These are phyloP conservation scores for Nymphaea colorata DNA, from an alignment of 164 flowering plant genomes.

Conservation along the genomic window DNA sequence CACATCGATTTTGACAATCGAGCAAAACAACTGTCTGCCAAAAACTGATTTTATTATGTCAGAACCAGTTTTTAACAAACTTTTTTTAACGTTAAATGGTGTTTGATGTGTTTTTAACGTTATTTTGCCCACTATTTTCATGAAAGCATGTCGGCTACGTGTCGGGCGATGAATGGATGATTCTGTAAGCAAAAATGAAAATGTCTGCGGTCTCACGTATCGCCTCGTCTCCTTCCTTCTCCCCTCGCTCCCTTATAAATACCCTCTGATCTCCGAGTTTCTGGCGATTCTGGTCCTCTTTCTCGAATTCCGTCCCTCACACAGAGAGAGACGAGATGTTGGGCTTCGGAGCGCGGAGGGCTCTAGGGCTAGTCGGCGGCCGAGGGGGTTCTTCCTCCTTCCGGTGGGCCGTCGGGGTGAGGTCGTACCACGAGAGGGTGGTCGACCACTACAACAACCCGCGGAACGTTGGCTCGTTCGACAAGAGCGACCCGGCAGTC, in stretches of 20 bases:
- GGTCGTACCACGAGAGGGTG: conserved; percentile 87
- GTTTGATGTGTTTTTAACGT: too few species aligned
- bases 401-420: not conserved
- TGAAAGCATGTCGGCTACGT: too few species aligned
- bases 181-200: too few species aligned
- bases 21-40: too few species aligned
- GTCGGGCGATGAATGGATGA: too few species aligned
- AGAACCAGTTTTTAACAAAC: too few species aligned
- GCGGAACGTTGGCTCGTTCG: conserved; percentile 90
- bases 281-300: not conserved
- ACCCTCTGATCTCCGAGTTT: not conserved
- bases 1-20: too few species aligned
- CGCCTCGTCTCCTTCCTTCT: not conserved
- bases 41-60: too few species aligned
- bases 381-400: not conserved
- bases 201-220: too few species aligned
- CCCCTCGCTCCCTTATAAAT: not conserved
- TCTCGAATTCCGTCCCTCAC: not conserved
- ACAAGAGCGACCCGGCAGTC: conserved; percentile 80
- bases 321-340: not conserved
- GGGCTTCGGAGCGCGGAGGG: not conserved
- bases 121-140: too few species aligned
- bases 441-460: conserved; percentile 96
- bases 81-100: too few species aligned
- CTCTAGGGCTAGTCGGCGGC: not conserved